These are phyloP conservation scores for Singerocomus inundabilis DNA, from an alignment of 1,284 basidiomycete genomes.

Conservation along the genomic window DNA sequence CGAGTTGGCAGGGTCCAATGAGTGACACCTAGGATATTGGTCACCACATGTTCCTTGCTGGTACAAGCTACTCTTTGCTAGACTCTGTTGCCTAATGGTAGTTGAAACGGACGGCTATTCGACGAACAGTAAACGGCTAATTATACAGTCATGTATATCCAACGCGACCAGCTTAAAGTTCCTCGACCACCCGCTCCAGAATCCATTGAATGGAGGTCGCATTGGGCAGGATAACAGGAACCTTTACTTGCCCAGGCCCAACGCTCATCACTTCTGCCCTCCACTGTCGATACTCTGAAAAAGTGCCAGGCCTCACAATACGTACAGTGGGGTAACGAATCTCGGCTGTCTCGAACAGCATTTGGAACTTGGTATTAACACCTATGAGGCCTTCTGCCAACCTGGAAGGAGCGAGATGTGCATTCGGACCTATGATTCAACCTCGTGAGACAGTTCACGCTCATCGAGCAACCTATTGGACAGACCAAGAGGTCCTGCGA, in stretches of 20 bases:
- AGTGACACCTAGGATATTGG: too few species aligned
- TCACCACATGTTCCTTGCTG: too few species aligned
- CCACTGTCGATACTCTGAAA: constrained; percentile 13
- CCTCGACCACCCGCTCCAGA: constrained; percentile 6
- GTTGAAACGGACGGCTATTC: constrained; percentile 7
- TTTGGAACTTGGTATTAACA: neutral
- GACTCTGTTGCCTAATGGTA: too few species aligned
- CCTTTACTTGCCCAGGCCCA: constrained; percentile 13
- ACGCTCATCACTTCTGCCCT: neutral
- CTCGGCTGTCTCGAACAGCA: neutral
- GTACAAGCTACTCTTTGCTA: too few species aligned
- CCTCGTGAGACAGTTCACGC: neutral
- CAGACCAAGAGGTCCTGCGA: neutral
- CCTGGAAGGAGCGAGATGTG: neutral
- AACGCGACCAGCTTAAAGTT: neutral
- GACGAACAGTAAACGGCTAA: constrained; percentile 6
- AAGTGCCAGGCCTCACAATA: constrained; percentile 8
- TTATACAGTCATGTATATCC: too few species aligned
- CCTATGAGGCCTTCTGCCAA: constrained; percentile 5
- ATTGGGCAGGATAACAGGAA: constrained; percentile 10
- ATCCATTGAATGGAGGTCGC: constrained; percentile 6
- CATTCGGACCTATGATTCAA: neutral
- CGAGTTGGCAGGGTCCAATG: too few species aligned
- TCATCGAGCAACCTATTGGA: neutral
- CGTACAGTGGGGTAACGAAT: constrained; percentile 3